These are phyloP conservation scores for Colletotrichum echinochloae DNA, from an alignment of 2,329 filamentous ascomycete genomes.

Conservation along the genomic window DNA sequence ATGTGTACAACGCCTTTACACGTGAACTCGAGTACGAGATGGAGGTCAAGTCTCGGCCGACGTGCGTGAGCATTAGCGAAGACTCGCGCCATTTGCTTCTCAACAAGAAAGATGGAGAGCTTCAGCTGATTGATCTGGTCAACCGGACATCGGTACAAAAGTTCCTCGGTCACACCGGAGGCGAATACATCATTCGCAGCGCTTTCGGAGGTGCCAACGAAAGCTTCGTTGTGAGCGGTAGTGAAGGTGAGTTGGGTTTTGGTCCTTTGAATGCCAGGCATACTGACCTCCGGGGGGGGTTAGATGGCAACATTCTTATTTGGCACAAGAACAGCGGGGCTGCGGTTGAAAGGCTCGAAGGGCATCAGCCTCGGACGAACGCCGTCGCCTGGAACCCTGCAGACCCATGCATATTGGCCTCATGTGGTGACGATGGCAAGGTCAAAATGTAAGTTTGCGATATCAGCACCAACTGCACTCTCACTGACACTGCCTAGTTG, in stretches of 20 bases:
- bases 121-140: slow-evolving; percentile 82
- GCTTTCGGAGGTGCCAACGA: slow-evolving; percentile 90
- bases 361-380: slow-evolving; percentile 84
- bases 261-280: not conserved
- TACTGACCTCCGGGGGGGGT: not conserved
- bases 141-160: slow-evolving; percentile 78
- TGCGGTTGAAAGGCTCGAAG: slow-evolving; percentile 80
- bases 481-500: slow-evolving; percentile 41
- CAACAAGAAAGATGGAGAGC: slow-evolving; percentile 81
- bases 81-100: slow-evolving; percentile 87
- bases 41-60: slow-evolving; percentile 75
- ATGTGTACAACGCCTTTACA: slow-evolving; percentile 85
- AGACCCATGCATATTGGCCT: slow-evolving; percentile 87
- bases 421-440: slow-evolving; percentile 87
- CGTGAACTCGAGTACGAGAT: slow-evolving; percentile 81
- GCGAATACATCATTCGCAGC: slow-evolving; percentile 83
- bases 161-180: slow-evolving; percentile 81
- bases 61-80: slow-evolving; percentile 82
- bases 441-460: slow-evolving; percentile 80
- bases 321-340: slow-evolving; percentile 90
- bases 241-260: slow-evolving; percentile 76
- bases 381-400: slow-evolving; percentile 89
- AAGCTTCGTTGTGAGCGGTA: slow-evolving; percentile 91
- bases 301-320: slow-evolving; percentile 79
- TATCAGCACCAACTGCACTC: not conserved